A percentile compares a stretch with the other conserved stretches of the same genome.
These are phyloP conservation scores for Meripilus lineatus DNA, from an alignment of 1,284 basidiomycete genomes.

Conservation along the genomic window DNA sequence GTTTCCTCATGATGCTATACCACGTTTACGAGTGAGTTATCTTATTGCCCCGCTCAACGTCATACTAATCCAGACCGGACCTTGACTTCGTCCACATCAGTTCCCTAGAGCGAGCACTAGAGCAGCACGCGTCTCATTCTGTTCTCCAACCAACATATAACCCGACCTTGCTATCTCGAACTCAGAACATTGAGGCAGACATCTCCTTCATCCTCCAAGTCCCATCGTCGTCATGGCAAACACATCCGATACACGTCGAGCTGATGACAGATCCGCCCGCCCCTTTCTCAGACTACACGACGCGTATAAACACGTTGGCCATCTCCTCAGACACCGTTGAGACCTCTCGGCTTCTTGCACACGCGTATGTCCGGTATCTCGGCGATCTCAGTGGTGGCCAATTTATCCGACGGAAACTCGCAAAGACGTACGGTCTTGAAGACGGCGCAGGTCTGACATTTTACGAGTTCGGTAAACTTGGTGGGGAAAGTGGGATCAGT, in stretches of 20 bases:
- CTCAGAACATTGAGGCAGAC: constrained; percentile 56
- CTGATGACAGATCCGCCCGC: constrained; percentile 43
- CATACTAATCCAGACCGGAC: constrained; percentile 4
- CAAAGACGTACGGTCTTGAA: constrained; percentile 64
- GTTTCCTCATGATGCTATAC: constrained; percentile 74
- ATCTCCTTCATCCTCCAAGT: constrained; percentile 62
- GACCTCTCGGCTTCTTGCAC: constrained; percentile 63
- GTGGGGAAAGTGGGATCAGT: constrained; percentile 35
- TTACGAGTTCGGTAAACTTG: constrained; percentile 67
- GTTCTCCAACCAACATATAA: constrained; percentile 68
- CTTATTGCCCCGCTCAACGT: background rate
- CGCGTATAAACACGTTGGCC: constrained; percentile 42
- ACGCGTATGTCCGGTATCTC: constrained; percentile 83
- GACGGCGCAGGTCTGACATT: constrained; percentile 56
- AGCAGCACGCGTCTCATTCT: constrained; percentile 56
- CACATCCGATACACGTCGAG: constrained; percentile 46
- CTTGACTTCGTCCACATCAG: constrained; percentile 13
- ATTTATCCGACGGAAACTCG: constrained; percentile 58
- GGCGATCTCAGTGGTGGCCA: constrained; percentile 85
- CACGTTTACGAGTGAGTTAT: constrained; percentile 69
- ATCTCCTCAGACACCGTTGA: constrained; percentile 39
- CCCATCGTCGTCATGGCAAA: constrained; percentile 47
- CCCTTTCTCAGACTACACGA: constrained; percentile 49
- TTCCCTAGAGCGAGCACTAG: constrained; percentile 62
- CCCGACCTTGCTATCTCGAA: constrained; percentile 61